These are phyloP conservation scores for Geranomyces variabilis DNA, from an alignment of 192 early-diverging fungal species.

Conservation along the genomic window DNA sequence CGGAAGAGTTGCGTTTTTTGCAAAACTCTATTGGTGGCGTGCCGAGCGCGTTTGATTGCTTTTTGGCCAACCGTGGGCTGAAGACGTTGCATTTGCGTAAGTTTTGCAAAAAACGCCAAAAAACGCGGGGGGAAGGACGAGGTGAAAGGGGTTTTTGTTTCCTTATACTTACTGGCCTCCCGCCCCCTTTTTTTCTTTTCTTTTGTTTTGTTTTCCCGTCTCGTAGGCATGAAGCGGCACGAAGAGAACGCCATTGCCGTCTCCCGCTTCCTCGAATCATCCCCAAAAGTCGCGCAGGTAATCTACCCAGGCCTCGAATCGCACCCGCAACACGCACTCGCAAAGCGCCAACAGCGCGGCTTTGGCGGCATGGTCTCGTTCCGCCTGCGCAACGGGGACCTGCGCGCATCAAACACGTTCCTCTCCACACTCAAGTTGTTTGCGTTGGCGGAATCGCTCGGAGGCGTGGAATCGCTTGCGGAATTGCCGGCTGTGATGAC, in stretches of 20 bases:
- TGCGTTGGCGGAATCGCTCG: slow-evolving; percentile 94
- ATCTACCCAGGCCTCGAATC: slow-evolving; percentile 91
- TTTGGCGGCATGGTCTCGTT: slow-evolving; percentile 98
- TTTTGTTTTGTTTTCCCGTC: neutral
- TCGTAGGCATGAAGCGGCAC: slow-evolving; percentile 77
- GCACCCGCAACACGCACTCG: slow-evolving; percentile 92
- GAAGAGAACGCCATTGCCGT: slow-evolving; percentile 81
- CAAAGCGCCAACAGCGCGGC: slow-evolving; percentile 83
- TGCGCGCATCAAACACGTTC: slow-evolving; percentile 82
- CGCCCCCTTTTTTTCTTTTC: neutral
- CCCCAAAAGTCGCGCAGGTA: slow-evolving; percentile 75
- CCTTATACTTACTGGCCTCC: neutral
- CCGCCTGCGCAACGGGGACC: slow-evolving; percentile 77
- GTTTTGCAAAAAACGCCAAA: too few relatives aligned
- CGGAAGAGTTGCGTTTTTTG: slow-evolving; percentile 81
- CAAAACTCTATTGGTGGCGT: slow-evolving; percentile 98
- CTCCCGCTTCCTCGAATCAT: slow-evolving; percentile 76
- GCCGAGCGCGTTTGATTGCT: slow-evolving; percentile 96
- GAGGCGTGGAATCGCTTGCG: slow-evolving; percentile 92
- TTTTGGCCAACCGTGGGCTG: slow-evolving; percentile 89
- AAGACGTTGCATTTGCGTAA: slow-evolving; percentile 92
- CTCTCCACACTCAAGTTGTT: slow-evolving; percentile 79
- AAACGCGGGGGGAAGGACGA: too few relatives aligned
- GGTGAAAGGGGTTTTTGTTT: neutral
- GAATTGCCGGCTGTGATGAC: slow-evolving; percentile 97